phyloP scores from a whole-genome alignment of 1,284 basidiomycete genomes.

The Athelia psychrophila region DNA sequence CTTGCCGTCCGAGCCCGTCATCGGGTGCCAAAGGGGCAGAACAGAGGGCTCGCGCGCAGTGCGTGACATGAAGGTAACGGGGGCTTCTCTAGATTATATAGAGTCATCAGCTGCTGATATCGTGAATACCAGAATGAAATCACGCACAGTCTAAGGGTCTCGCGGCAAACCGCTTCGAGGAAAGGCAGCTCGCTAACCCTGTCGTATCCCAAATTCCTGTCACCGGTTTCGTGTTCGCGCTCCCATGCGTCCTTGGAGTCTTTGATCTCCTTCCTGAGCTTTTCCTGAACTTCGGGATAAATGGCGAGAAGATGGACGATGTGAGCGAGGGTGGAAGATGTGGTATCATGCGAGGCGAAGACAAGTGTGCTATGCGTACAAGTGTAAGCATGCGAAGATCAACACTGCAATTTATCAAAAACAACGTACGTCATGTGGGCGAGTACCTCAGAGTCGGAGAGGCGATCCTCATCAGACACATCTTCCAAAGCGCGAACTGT shows the following conservation, averaged over 20 bases:
- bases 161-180: constrained; percentile 18
- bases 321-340: constrained; percentile 21
- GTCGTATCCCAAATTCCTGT: constrained; percentile 15
- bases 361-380: constrained; percentile 20
- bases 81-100: constrained; percentile 3
- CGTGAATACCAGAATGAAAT: background rate
- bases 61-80: constrained; percentile 3
- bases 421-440: constrained; percentile 19
- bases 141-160: constrained; percentile 12
- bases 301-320: constrained; percentile 23
- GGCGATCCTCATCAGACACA: constrained; percentile 17
- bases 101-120: background rate
- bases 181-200: constrained; percentile 13
- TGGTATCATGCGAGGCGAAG: constrained; percentile 28
- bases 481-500: constrained; percentile 23
- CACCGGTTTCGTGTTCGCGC: constrained; percentile 12
- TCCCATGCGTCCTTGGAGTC: too few relatives aligned
- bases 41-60: constrained; percentile 14
- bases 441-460: constrained; percentile 18
- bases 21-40: constrained; percentile 19
- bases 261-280: constrained; percentile 23
- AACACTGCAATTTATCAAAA: background rate
- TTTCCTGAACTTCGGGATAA: constrained; percentile 19
- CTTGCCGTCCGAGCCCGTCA: constrained; percentile 18
- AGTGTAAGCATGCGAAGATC: background rate